A percentile compares a stretch with the other conserved stretches of the same genome.
Conservation (phyloP, 257 asterid species). For the Solanum chilense region DNA sequence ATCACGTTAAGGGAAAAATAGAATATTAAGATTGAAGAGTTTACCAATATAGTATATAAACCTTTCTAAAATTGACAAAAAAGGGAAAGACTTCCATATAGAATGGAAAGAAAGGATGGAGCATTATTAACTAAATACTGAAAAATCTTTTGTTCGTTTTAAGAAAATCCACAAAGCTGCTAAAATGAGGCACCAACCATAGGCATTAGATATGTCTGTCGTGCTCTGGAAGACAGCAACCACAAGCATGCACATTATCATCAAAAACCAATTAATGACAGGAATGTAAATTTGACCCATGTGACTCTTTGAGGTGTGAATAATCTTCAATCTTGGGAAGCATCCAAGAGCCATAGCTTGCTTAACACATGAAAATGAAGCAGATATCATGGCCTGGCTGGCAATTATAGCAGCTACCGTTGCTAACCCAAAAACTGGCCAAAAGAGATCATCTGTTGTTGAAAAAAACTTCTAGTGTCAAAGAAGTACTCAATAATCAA, state of each 20-base stretch:
- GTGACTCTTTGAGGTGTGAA: conserved; percentile 78
- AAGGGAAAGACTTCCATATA: neutral
- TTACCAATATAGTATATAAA: neutral
- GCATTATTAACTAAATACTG: neutral
- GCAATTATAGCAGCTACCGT: conserved; percentile 91
- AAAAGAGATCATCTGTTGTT: conserved; percentile 58
- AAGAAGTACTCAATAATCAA: neutral
- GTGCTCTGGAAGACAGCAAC: conserved; percentile 89
- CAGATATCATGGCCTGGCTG: conserved; percentile 99
- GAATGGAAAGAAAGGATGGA: neutral
- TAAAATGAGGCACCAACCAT: conserved; percentile 34
- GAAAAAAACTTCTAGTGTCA: conserved; percentile 5
- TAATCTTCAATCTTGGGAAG: conserved; percentile 88
- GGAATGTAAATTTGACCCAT: conserved; percentile 99
- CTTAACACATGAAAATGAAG: conserved; percentile 90
- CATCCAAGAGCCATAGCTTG: conserved; percentile 99
- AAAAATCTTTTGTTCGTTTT: neutral
- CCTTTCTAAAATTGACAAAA: neutral
- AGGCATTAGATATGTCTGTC: conserved; percentile 79
- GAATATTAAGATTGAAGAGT: neutral
- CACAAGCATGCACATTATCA: conserved; percentile 87
- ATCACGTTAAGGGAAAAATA: neutral
- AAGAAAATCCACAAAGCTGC: too few species aligned
- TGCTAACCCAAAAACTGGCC: conserved; percentile 88
- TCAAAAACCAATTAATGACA: conserved; percentile 81